phyloP scores from a whole-genome alignment of 345 rosid genomes.

The Acer campestre region DNA sequence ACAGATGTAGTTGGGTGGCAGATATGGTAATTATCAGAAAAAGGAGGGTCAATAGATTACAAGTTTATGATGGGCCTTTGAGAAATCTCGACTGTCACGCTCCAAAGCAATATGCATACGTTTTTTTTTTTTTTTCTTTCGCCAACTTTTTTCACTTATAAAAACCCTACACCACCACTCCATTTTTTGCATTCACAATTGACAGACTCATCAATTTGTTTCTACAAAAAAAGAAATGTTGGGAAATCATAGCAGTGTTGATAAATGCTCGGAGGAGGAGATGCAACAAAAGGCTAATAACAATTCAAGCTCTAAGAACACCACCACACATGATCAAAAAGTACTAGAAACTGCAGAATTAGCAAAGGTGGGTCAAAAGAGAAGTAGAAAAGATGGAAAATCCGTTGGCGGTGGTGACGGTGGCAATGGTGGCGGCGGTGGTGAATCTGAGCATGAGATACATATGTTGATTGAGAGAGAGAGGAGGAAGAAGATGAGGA shows the following conservation, averaged over 20 bases:
- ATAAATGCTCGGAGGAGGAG: background rate
- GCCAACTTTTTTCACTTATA: background rate
- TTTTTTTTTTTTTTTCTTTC: conserved; percentile 17
- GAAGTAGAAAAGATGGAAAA: conserved; percentile 24
- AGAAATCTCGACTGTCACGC: conserved; percentile 4
- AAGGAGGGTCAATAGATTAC: background rate
- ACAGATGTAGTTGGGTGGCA: background rate
- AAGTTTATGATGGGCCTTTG: background rate
- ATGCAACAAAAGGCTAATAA: background rate
- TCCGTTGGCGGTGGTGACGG: conserved; percentile 7
- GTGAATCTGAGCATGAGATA: conserved; percentile 43
- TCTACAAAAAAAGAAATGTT: background rate
- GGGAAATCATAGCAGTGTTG: background rate
- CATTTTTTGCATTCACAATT: background rate
- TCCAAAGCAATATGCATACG: background rate
- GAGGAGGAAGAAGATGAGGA: conserved; percentile 67
- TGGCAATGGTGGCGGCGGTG: conserved; percentile 14
- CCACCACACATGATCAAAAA: background rate
- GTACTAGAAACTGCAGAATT: conserved; percentile 7
- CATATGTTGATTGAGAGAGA: conserved; percentile 62
- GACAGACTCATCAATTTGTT: background rate
- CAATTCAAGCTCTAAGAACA: conserved; percentile 17
- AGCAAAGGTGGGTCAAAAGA: conserved; percentile 26
- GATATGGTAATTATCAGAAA: background rate
- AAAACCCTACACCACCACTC: background rate